These are phyloP conservation scores for Trametopsis cervina DNA, from an alignment of 768 basidiomycete species.

Conservation along the genomic window DNA sequence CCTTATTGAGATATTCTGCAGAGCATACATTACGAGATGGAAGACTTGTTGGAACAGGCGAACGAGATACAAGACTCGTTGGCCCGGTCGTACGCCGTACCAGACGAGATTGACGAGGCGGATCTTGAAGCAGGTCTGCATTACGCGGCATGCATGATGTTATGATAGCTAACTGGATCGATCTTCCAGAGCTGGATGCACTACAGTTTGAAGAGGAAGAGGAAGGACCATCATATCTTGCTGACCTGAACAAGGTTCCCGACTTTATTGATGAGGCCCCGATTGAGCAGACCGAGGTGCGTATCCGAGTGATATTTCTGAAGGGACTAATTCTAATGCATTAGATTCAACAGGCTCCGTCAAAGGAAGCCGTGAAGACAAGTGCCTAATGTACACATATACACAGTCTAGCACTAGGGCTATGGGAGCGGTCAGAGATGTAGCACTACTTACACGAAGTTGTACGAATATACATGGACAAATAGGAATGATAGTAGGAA, in stretches of 20 bases:
- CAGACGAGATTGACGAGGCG: slow-evolving; percentile 96
- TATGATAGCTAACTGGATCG: neutral
- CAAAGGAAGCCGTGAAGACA: slow-evolving; percentile 27
- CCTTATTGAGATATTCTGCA: slow-evolving; percentile 25
- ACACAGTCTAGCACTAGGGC: too few species aligned
- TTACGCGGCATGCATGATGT: neutral
- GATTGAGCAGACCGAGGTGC: slow-evolving; percentile 56
- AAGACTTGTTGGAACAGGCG: slow-evolving; percentile 87
- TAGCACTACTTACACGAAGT: slow-evolving; percentile 4
- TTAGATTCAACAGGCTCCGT: slow-evolving; percentile 11
- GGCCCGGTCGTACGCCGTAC: slow-evolving; percentile 90
- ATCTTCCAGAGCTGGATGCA: slow-evolving; percentile 81
- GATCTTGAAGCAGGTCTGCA: slow-evolving; percentile 88
- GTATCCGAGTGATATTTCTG: slow-evolving; percentile 12
- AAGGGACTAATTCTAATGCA: neutral
- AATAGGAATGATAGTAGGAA: neutral
- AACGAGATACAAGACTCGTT: slow-evolving; percentile 97
- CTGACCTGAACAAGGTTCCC: slow-evolving; percentile 80
- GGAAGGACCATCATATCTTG: slow-evolving; percentile 83
- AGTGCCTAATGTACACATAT: slow-evolving; percentile 15
- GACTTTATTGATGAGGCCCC: slow-evolving; percentile 92
- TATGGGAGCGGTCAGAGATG: slow-evolving; percentile 1
- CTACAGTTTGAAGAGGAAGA: slow-evolving; percentile 89
- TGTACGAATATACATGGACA: neutral
- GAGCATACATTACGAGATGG: slow-evolving; percentile 98